Evolutionary conservation across 306 rosid species (phyloP).

Genomic region (Oxytropis ochrocephala): DNA sequence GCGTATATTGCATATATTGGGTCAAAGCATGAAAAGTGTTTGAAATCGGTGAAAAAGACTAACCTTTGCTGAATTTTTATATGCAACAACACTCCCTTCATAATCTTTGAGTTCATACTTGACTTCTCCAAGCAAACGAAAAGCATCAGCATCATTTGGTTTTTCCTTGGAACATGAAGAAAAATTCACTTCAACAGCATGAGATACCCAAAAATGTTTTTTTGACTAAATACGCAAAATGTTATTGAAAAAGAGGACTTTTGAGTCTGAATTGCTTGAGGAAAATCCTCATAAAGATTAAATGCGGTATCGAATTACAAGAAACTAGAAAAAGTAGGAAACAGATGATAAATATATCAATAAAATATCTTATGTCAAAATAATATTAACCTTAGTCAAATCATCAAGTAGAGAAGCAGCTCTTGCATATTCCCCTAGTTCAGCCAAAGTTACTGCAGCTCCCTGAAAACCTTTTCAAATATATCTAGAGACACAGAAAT

Average conservation of each 20-base stretch:
- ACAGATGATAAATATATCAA: background rate
- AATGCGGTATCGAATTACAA: background rate
- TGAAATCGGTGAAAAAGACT: conserved; percentile 32
- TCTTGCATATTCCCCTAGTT: conserved; percentile 69
- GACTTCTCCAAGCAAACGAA: conserved; percentile 90
- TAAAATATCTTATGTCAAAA: background rate
- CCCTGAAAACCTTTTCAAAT: conserved; percentile 55
- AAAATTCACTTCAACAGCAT: background rate
- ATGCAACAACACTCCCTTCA: conserved; percentile 78
- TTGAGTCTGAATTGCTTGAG: background rate
- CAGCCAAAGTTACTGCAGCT: conserved; percentile 82
- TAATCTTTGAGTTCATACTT: conserved; percentile 73
- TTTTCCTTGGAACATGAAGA: conserved; percentile 45
- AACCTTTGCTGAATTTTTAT: conserved; percentile 62
- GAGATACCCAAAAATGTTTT: background rate
- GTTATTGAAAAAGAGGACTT: background rate
- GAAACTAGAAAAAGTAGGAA: background rate
- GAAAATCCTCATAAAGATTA: background rate
- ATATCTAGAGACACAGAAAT: conserved; percentile 23
- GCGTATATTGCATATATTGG: background rate
- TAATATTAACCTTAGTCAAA: conserved; percentile 57
- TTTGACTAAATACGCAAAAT: background rate
- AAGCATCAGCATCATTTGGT: conserved; percentile 71
- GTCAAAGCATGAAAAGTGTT: background rate
- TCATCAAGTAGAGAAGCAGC: conserved; percentile 83